These are phyloP conservation scores for Aspergillus sp. DNA, from an alignment of 2,329 filamentous ascomycete genomes.

Conservation along the genomic window DNA sequence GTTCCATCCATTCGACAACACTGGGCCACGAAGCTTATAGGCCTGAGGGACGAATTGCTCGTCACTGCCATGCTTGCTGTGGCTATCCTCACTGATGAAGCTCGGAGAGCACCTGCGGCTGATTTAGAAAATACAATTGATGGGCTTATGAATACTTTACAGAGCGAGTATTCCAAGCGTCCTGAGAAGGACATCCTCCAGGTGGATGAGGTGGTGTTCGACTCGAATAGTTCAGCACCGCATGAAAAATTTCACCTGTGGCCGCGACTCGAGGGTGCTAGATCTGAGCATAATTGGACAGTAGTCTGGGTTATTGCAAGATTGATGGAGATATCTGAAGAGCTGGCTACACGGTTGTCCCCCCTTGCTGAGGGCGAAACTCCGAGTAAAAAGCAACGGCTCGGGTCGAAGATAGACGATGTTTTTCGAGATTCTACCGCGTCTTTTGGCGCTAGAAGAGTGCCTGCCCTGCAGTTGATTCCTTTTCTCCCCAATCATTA, in stretches of 20 bases:
- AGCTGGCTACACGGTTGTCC: conserved; percentile 16
- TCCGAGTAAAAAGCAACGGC: conserved; percentile 37
- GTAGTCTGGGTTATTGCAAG: conserved; percentile 40
- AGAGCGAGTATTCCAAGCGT: conserved; percentile 73
- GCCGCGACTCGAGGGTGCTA: conserved; percentile 35
- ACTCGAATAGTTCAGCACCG: conserved; percentile 25
- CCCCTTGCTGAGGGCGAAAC: conserved; percentile 14
- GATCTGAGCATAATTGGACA: conserved; percentile 43
- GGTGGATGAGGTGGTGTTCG: conserved; percentile 71
- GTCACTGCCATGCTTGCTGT: conserved; percentile 68
- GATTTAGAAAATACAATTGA: conserved; percentile 52
- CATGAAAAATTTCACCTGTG: conserved; percentile 39
- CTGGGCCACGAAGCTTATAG: conserved; percentile 71
- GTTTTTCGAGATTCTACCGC: conserved; percentile 36
- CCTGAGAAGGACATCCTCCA: conserved; percentile 71
- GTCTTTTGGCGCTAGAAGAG: conserved; percentile 39
- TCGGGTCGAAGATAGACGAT: conserved; percentile 37
- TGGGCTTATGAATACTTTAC: conserved; percentile 69
- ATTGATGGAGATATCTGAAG: conserved; percentile 40
- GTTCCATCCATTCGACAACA: conserved; percentile 71
- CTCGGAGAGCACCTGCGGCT: conserved; percentile 37
- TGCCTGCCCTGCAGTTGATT: conserved; percentile 56
- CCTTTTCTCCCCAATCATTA: conserved; percentile 52
- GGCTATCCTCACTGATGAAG: conserved; percentile 54
- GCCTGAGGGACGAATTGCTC: conserved; percentile 74